These are phyloP conservation scores for Flaveria floridana DNA, from an alignment of 140 eudicot genomes.

Conservation along the genomic window DNA sequence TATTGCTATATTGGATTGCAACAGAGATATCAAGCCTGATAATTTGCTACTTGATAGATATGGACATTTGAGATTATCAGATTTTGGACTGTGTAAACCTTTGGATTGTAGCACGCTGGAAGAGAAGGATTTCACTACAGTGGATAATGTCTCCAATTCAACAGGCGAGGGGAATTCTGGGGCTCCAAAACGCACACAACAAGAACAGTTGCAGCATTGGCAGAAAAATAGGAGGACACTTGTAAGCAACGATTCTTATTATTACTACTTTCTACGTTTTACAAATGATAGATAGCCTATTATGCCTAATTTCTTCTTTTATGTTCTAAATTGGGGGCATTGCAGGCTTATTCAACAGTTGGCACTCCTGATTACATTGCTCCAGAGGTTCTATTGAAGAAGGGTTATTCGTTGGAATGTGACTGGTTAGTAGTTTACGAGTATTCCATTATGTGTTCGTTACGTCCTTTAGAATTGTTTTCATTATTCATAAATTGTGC, in stretches of 20 bases:
- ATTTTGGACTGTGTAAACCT: conserved; percentile 93
- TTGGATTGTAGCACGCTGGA: conserved; percentile 79
- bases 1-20: conserved; percentile 23
- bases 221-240: conserved; percentile 94
- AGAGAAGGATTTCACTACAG: conserved; percentile 66
- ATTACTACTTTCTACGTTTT: not conserved
- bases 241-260: conserved; percentile 45
- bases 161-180: conserved; percentile 46
- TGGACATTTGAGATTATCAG: conserved; percentile 91
- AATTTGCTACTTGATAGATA: conserved; percentile 90
- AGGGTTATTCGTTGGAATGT: conserved; percentile 47
- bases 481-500: too few species aligned
- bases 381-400: conserved; percentile 45
- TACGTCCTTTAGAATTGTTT: too few species aligned
- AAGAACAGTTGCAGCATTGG: conserved; percentile 96
- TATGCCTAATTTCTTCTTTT: not conserved
- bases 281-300: conserved; percentile 1
- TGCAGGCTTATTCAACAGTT: conserved; percentile 46
- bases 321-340: conserved; percentile 22
- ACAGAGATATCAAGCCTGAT: conserved; percentile 98
- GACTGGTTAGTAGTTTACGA: conserved; percentile 44
- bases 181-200: conserved; percentile 74
- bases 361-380: conserved; percentile 55
- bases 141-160: conserved; percentile 47
- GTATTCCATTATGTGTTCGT: not conserved